phyloP scores from a whole-genome alignment of 139 green algal genomes.

The Mesotaenium endlicherianum region DNA sequence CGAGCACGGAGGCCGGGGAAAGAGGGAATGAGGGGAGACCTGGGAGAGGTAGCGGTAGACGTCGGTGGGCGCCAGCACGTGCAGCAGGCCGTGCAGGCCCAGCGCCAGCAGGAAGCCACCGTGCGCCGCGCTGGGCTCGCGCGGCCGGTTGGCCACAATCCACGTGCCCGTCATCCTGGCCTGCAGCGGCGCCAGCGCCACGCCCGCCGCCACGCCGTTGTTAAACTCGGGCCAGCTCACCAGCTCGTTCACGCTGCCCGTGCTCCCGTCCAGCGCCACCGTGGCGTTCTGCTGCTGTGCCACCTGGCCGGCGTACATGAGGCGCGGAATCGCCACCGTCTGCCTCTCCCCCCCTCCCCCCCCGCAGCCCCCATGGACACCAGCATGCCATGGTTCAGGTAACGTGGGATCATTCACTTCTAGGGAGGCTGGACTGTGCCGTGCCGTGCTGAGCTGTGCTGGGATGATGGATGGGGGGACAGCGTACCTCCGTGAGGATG shows the following conservation, averaged over 20 bases:
- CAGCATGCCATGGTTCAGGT: no score
- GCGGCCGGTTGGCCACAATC: slow-evolving; percentile 79
- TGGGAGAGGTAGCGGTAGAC: slow-evolving; percentile 59
- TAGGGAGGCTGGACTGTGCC: no score
- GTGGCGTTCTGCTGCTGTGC: no score
- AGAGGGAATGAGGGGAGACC: no score
- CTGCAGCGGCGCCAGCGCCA: slow-evolving; percentile 61
- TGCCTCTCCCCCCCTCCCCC: no score
- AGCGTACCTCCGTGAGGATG: slow-evolving; percentile 70
- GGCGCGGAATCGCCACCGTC: no score
- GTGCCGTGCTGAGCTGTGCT: no score
- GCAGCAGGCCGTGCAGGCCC: slow-evolving; percentile 73
- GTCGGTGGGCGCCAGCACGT: slow-evolving; percentile 52
- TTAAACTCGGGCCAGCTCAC: slow-evolving; percentile 93
- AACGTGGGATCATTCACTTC: no score
- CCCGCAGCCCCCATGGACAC: no score
- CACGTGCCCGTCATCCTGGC: slow-evolving; percentile 69
- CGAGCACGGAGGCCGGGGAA: no score
- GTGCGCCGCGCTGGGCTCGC: slow-evolving; percentile 67
- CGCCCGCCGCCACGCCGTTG: slow-evolving; percentile 82
- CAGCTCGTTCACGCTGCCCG: slow-evolving; percentile 40
- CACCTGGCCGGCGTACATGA: no score
- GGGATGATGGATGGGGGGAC: not conserved
- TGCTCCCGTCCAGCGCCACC: slow-evolving; percentile 20
- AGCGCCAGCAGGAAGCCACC: slow-evolving; percentile 87